phyloP scores from a whole-genome alignment of 768 basidiomycete genomes.

The Suillus variegatus region DNA sequence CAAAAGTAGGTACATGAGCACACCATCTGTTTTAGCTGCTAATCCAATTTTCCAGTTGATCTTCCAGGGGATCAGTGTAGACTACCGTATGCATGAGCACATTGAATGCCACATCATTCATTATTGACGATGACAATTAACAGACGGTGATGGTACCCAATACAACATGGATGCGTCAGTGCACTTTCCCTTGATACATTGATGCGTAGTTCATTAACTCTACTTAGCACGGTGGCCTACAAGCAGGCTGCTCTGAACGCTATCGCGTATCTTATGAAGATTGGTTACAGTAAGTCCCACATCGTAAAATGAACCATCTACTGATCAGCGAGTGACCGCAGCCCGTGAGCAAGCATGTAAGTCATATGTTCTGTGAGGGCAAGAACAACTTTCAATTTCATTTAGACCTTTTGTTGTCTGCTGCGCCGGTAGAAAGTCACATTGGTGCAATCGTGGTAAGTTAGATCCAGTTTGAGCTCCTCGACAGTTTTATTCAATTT shows the following conservation, averaged over 20 bases:
- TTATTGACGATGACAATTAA: slow-evolving; percentile 1
- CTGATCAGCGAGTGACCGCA: slow-evolving; percentile 20
- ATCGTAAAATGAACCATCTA: neutral
- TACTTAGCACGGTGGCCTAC: slow-evolving; percentile 67
- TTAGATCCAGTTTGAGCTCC: slow-evolving; percentile 9
- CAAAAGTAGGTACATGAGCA: slow-evolving; percentile 44
- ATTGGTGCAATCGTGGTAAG: slow-evolving; percentile 69
- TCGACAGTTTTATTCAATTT: neutral
- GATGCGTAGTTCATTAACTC: neutral
- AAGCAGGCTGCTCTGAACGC: slow-evolving; percentile 80
- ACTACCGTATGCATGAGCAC: slow-evolving; percentile 50
- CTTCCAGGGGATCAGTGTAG: slow-evolving; percentile 76
- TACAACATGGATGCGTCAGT: slow-evolving; percentile 77
- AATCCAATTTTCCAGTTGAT: slow-evolving; percentile 45
- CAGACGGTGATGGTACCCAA: slow-evolving; percentile 74
- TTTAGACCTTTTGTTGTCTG: slow-evolving; percentile 66
- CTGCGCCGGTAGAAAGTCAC: slow-evolving; percentile 70
- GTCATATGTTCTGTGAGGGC: slow-evolving; percentile 10
- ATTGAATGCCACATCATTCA: neutral
- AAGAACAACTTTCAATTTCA: neutral
- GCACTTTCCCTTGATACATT: neutral
- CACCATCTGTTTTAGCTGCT: neutral
- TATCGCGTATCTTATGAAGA: slow-evolving; percentile 67
- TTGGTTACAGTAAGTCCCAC: slow-evolving; percentile 65
- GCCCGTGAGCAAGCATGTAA: slow-evolving; percentile 78